Conservation (phyloP, 139 green algal genomes). For the Tetradesmus lagerheimii region DNA sequence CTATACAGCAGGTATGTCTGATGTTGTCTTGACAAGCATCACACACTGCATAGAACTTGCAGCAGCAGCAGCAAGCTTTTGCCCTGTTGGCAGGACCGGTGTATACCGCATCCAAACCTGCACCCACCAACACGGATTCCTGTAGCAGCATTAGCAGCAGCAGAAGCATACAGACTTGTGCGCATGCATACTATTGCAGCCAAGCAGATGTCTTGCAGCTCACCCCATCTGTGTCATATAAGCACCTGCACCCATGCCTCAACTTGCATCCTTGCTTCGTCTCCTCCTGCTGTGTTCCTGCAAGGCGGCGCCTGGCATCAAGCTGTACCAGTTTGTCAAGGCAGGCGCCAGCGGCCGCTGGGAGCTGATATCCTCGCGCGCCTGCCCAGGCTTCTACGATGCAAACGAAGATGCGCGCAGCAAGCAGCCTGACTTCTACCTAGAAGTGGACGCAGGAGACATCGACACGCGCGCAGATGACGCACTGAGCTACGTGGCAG, state of each 20-base stretch:
- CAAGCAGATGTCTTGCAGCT: too few relatives aligned
- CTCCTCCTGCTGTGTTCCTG: too few relatives aligned
- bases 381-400: constrained; percentile 73
- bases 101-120: neutral
- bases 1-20: neutral
- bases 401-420: constrained; percentile 70
- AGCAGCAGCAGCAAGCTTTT: neutral
- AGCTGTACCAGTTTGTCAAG: constrained; percentile 74
- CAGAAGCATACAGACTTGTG: neutral
- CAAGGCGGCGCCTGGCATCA: constrained; percentile 20
- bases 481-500: constrained; percentile 56
- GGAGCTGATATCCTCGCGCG: constrained; percentile 65
- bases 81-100: neutral
- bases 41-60: neutral
- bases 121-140: too few relatives aligned
- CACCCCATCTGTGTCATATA: too few relatives aligned
- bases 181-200: too few relatives aligned
- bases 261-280: neutral
- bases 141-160: neutral
- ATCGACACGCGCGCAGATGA: constrained; percentile 66
- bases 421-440: constrained; percentile 55
- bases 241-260: too few relatives aligned
- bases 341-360: constrained; percentile 61
- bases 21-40: neutral
- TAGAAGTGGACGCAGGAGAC: constrained; percentile 64